Conservation (phyloP, 78 protist species). For the Polysphondylium violaceum region DNA sequence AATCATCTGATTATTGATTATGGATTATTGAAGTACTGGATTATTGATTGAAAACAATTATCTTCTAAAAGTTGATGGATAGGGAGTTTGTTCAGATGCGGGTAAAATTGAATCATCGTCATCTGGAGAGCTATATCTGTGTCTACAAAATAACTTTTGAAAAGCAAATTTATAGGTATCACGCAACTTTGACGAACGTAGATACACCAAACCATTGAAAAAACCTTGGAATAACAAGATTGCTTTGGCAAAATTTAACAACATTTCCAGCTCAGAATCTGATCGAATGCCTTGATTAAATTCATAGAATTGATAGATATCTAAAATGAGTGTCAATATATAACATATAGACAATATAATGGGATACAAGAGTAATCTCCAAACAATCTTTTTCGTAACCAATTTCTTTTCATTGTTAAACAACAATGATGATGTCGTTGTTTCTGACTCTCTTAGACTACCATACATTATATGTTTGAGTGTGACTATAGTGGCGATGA, state of each 20-base stretch:
- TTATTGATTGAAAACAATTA: too few species aligned
- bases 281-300: background rate
- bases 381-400: constrained; percentile 47
- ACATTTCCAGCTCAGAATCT: background rate
- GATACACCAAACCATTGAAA: constrained; percentile 34
- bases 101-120: too few species aligned
- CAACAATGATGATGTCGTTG: constrained; percentile 16
- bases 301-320: constrained; percentile 19
- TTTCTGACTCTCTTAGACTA: constrained; percentile 30
- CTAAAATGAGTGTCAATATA: constrained; percentile 16
- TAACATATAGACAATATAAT: constrained; percentile 38
- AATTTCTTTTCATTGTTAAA: constrained; percentile 56
- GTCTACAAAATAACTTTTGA: constrained; percentile 40
- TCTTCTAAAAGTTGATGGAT: too few species aligned
- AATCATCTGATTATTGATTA: too few species aligned
- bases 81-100: too few species aligned
- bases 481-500: constrained; percentile 3
- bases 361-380: constrained; percentile 57
- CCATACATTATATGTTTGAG: constrained; percentile 27
- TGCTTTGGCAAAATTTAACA: constrained; percentile 4
- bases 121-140: too few species aligned
- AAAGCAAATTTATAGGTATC: constrained; percentile 23
- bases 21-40: too few species aligned
- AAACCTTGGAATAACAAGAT: constrained; percentile 53
- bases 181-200: constrained; percentile 29